Percentiles rank a stretch among this genome's conserved stretches.
These are phyloP conservation scores for Coemansia sp. DNA, from an alignment of 192 early-diverging fungal genomes.

Conservation along the genomic window DNA sequence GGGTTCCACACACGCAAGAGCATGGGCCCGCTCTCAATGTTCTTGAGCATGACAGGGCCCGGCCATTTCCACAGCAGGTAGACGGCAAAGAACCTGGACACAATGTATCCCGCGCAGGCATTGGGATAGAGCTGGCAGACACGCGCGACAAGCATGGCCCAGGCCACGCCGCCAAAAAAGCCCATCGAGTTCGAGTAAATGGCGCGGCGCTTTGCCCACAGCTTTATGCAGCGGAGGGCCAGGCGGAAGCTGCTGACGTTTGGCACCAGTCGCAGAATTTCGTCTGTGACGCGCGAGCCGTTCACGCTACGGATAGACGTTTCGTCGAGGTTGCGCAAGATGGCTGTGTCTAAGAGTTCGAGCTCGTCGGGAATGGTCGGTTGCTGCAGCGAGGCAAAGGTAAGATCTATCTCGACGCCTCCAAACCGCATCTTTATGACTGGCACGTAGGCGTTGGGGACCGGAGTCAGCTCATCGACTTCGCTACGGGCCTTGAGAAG, in stretches of 20 bases:
- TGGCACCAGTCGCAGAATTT: conserved; percentile 91
- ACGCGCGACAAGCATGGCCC: conserved; percentile 95
- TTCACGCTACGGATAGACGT: conserved; percentile 85
- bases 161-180: conserved; percentile 97
- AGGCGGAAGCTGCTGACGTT: conserved; percentile 84
- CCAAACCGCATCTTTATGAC: conserved; percentile 94
- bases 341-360: conserved; percentile 78
- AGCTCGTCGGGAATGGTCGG: conserved; percentile 79
- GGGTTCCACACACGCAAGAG: conserved; percentile 95
- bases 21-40: conserved; percentile 82
- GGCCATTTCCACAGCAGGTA: conserved; percentile 93
- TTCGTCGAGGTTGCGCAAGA: conserved; percentile 88
- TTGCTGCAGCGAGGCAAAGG: conserved; percentile 77
- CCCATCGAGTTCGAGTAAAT: conserved; percentile 97
- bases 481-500: conserved; percentile 78
- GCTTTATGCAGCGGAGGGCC: conserved; percentile 89
- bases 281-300: conserved; percentile 94
- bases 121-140: conserved; percentile 97
- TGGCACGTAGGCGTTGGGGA: conserved; percentile 90
- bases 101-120: conserved; percentile 81
- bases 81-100: conserved; percentile 86
- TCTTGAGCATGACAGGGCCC: conserved; percentile 83
- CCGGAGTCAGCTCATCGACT: conserved; percentile 80
- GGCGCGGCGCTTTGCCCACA: conserved; percentile 92
- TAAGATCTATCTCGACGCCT: conserved; percentile 89